Conservation (phyloP, 2,329 filamentous ascomycete species). For the Fusarium irregulare region DNA sequence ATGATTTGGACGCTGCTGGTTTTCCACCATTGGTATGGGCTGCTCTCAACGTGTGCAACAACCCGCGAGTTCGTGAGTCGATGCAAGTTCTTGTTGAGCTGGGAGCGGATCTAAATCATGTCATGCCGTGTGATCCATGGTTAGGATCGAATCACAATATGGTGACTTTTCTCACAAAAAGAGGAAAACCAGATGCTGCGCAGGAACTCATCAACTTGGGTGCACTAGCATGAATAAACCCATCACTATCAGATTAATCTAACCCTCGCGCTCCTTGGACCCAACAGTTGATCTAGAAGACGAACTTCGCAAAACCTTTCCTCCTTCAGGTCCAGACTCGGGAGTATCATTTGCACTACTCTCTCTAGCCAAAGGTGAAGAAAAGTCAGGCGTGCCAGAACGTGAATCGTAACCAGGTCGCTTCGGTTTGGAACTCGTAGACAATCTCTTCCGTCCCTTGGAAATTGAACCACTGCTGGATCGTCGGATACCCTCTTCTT, state of each 20-base stretch:
- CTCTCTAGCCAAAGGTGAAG: constrained; percentile 65
- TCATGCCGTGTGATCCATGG: constrained; percentile 15
- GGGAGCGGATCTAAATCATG: constrained; percentile 16
- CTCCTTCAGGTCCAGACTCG: constrained; percentile 38
- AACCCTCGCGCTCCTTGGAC: constrained; percentile 27
- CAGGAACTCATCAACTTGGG: constrained; percentile 2
- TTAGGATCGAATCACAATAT: constrained; percentile 4
- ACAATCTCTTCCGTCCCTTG: constrained; percentile 64
- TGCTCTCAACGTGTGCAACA: neutral
- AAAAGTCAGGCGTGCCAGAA: constrained; percentile 65
- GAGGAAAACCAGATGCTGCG: constrained; percentile 8
- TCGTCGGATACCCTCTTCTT: constrained; percentile 59
- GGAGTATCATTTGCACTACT: constrained; percentile 50
- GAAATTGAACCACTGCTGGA: constrained; percentile 62
- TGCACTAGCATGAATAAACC: neutral
- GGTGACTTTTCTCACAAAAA: neutral
- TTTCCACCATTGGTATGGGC: constrained; percentile 30
- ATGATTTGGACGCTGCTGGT: constrained; percentile 18
- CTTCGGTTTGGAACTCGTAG: constrained; percentile 57
- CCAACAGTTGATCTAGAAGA: constrained; percentile 39
- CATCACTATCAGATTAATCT: neutral
- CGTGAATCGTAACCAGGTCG: constrained; percentile 61
- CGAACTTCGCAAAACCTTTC: constrained; percentile 40
- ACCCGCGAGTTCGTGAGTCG: neutral
- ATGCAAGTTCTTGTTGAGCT: constrained; percentile 21